Evolutionary conservation across 2,329 filamentous ascomycete genomes (phyloP), one percentile per base, ranked within the genome.

Genomic region (Sphaceloma murrayae): DNA sequence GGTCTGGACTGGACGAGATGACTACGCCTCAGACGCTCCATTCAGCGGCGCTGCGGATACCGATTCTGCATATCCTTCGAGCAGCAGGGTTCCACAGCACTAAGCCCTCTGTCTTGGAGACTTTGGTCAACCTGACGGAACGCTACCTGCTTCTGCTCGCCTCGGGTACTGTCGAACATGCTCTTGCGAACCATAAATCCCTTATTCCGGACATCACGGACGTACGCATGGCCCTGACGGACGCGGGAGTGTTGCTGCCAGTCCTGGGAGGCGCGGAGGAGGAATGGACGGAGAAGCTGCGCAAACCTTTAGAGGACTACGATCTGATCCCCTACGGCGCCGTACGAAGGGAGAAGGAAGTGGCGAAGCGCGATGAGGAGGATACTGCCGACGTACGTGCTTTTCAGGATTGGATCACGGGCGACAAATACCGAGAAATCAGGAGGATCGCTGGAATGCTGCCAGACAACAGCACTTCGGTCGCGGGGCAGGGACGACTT

Each of bases 51-150:
- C 73, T 96, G 46, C 85, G 87, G 31, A 89, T 89, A 2, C 80
- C 81, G 36, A 77, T 95, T 49, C 77, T 96, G 47, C 87, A 95
- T 64, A 89, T 94, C 56, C 78, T 96, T 42, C 86, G 89, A 58
- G 85, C 88, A 21, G 82, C 86, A 17, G 89, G 89, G 59, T 96
- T 93, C 67, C 85, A 93, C 61, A 74, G 81, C 31, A 84, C 86
- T 40, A 79, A 79, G 45, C 80, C 85, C 2, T 81, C 82, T 3
- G 87, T 93, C 5, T 71, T 95, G 46, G 88, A 96, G 65, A 80
- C 84, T 7, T 63, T 95, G n/a, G 84, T 86, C 10, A 87, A 95
- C 62, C 73, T 96, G 5, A 80, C 86, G 0, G 83, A 81, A 32
- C 79, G 84, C 52, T 94, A 95, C 63, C 68, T 96, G 47, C 68